Evolutionary conservation across 495 filamentous ascomycete species (phyloP), one percentile per base, ranked within the genome.

Genomic region (Aspergillus diversus): DNA sequence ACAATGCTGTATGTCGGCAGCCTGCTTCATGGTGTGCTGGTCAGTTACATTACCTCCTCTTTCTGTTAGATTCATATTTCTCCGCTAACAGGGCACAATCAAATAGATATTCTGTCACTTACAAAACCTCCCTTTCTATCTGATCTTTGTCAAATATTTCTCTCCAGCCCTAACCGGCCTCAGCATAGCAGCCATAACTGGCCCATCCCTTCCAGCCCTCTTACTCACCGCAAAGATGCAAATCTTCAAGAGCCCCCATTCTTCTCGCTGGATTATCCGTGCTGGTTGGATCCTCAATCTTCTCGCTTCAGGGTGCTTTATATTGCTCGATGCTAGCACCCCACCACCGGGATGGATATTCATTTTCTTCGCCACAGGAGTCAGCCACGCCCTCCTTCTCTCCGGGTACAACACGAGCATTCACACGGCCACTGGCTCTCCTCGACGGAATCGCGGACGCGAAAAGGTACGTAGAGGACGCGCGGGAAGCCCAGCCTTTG

Each of bases 111-210:
- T 78, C 47, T 61, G 67, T 49, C 77, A 80, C 0, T 65, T 93
- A 0, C 89, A 90, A 65, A 88, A 84, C 56, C 72, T 88, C 34
- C 81, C 88, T 0, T 77, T 92, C 27, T 92, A 88, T 71, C 88
- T 87, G 67, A 75, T 86, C 55, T 81, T 84, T 8, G 81, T 89
- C 33, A 84, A 85, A 58, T 82, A 76, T 53, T 77, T 81, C 52
- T 72, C 77, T 0, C 77, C 84, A 0, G 83, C 85, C 6, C 61
- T 86, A 3, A 74, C 87, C 1, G 88, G 89, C 8, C 73, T 92
- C 5, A 79, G 84, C 2, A 66, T 91, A 5, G 79, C 91, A 5
- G 69, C 73, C 33, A 55, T 80, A 33, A 69, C 72, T 6, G 75
- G 75, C 16, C 75, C 83, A 0, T 76, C 84, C 0, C 70, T 81